phyloP scores from a whole-genome alignment of 768 basidiomycete species.

The Termitomyces sp. region DNA sequence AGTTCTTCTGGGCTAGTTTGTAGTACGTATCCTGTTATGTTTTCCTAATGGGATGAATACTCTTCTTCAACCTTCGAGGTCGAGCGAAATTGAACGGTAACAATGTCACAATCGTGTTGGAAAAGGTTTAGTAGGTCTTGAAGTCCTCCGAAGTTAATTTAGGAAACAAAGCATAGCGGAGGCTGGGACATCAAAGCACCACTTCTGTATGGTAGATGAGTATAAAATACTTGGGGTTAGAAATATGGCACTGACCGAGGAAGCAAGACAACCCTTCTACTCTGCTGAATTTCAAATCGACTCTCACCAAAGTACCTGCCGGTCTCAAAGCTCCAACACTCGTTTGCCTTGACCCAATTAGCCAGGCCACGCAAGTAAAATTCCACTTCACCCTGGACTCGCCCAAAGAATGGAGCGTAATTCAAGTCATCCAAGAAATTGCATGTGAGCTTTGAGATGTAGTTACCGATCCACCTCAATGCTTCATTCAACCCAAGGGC shows the following conservation, averaged over 20 bases:
- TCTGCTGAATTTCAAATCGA: constrained; percentile 28
- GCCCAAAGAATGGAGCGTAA: constrained; percentile 32
- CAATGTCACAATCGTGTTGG: too few species aligned
- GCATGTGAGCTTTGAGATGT: constrained; percentile 25
- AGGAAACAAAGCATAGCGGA: too few species aligned
- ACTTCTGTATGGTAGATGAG: too few species aligned
- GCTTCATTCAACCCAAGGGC: constrained; percentile 31
- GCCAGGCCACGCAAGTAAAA: constrained; percentile 35
- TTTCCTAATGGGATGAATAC: too few species aligned
- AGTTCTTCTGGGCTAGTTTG: too few species aligned
- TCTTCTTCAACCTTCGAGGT: too few species aligned
- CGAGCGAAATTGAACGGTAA: too few species aligned
- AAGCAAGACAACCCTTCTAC: constrained; percentile 27
- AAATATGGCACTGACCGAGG: constrained; percentile 10
- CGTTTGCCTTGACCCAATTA: constrained; percentile 34
- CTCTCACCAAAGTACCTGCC: constrained; percentile 36
- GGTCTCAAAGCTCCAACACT: constrained; percentile 39
- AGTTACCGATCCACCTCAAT: constrained; percentile 32
- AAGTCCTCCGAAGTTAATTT: too few species aligned
- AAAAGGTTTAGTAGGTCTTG: too few species aligned
- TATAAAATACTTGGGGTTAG: too few species aligned
- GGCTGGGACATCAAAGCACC: too few species aligned
- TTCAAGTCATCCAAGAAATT: constrained; percentile 27
- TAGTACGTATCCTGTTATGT: too few species aligned
- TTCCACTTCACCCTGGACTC: constrained; percentile 26